phyloP scores from a whole-genome alignment of 768 basidiomycete species.

The Boletus rex-veris region DNA sequence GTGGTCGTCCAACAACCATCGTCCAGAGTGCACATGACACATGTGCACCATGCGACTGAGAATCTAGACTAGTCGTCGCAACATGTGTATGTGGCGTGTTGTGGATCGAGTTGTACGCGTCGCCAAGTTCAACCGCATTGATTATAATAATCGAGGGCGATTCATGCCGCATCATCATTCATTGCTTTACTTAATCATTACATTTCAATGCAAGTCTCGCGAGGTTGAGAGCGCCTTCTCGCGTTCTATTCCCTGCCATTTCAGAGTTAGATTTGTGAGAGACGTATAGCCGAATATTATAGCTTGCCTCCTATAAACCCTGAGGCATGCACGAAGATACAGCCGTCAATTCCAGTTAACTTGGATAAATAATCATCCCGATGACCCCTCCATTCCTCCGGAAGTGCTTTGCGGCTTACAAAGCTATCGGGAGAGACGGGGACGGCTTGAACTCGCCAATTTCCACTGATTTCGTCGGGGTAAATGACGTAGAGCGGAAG shows the following conservation, averaged over 20 bases:
- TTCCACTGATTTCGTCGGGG: slow-evolving; percentile 69
- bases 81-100: slow-evolving; percentile 19
- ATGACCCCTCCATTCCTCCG: slow-evolving; percentile 90
- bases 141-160: slow-evolving; percentile 11
- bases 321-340: slow-evolving; percentile 92
- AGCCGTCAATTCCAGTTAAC: slow-evolving; percentile 70
- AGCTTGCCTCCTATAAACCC: slow-evolving; percentile 91
- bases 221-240: slow-evolving; percentile 80
- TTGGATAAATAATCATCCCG: slow-evolving; percentile 79
- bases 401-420: slow-evolving; percentile 85
- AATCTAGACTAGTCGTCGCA: slow-evolving; percentile 3
- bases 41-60: slow-evolving; percentile 3
- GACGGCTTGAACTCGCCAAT: slow-evolving; percentile 94
- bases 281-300: background rate
- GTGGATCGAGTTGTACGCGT: slow-evolving; percentile 1
- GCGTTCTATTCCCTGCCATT: slow-evolving; percentile 76
- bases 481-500: slow-evolving; percentile 85
- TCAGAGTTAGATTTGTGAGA: slow-evolving; percentile 8
- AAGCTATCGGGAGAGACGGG: slow-evolving; percentile 81
- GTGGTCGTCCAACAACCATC: slow-evolving; percentile 11
- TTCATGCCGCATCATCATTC: slow-evolving; percentile 13
- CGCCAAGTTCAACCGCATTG: slow-evolving; percentile 11
- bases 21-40: background rate
- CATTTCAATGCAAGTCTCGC: slow-evolving; percentile 62
- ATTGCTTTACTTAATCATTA: slow-evolving; percentile 20